phyloP scores from a whole-genome alignment of 2,329 filamentous ascomycete species.

The Fusarium staphyleae region DNA sequence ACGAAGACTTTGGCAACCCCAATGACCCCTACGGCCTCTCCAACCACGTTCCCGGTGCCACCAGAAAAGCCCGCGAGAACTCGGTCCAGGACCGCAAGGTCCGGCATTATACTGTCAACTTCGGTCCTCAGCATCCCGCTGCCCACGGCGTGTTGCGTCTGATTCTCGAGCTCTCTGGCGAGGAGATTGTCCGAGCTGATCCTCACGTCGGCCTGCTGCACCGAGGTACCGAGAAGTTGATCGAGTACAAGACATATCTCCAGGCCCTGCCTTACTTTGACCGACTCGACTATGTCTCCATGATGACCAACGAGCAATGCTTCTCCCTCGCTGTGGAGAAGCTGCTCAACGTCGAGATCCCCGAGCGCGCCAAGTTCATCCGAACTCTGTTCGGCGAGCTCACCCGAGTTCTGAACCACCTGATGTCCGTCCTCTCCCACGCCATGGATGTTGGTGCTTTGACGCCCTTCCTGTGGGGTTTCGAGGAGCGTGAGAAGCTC shows the following conservation, averaged over 20 bases:
- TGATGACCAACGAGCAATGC: slow-evolving; percentile 99
- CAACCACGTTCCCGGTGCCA: slow-evolving; percentile 50
- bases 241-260: slow-evolving; percentile 99
- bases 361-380: slow-evolving; percentile 95
- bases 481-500: slow-evolving; percentile 99
- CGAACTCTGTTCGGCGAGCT: slow-evolving; percentile 95
- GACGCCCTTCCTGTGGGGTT: slow-evolving; percentile 98
- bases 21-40: slow-evolving; percentile 57
- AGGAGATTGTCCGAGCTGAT: slow-evolving; percentile 96
- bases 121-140: slow-evolving; percentile 97
- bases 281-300: slow-evolving; percentile 97
- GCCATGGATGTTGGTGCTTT: slow-evolving; percentile 98
- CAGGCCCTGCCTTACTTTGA: slow-evolving; percentile 99
- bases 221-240: slow-evolving; percentile 98
- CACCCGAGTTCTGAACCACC: slow-evolving; percentile 91
- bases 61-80: slow-evolving; percentile 57
- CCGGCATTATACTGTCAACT: slow-evolving; percentile 99
- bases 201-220: slow-evolving; percentile 97
- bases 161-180: slow-evolving; percentile 96
- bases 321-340: slow-evolving; percentile 97
- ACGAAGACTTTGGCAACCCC: slow-evolving; percentile 67
- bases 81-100: slow-evolving; percentile 77
- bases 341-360: slow-evolving; percentile 94
- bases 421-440: slow-evolving; percentile 97
- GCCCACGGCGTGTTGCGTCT: slow-evolving; percentile 97